These are phyloP conservation scores for Geotrichum aggregatum DNA, from an alignment of 1,139 yeast species.

Conservation along the genomic window DNA sequence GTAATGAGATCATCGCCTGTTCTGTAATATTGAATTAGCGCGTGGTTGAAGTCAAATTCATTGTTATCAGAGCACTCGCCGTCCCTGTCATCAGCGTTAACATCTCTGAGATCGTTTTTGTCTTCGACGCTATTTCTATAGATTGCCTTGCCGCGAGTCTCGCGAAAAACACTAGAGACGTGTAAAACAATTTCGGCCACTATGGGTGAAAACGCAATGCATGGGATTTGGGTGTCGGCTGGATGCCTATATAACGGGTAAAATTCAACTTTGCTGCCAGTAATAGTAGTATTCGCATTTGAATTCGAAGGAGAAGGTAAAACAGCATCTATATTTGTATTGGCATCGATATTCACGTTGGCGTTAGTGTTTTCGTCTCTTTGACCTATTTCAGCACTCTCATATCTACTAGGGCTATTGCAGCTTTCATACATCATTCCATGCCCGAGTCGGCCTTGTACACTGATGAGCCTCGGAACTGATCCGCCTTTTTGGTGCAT, in stretches of 20 bases:
- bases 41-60: constrained; percentile 23
- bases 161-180: constrained; percentile 15
- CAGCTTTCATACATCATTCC: neutral
- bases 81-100: too few species aligned
- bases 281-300: neutral
- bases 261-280: neutral
- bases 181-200: constrained; percentile 17
- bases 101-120: too few species aligned
- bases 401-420: too few species aligned
- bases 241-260: constrained; percentile 27
- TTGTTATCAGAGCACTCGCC: too few species aligned
- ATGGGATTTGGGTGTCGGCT: constrained; percentile 22
- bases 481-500: constrained; percentile 26
- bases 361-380: constrained; percentile 9
- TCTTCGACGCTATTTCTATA: too few species aligned
- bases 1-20: constrained; percentile 25
- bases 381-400: neutral
- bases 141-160: too few species aligned
- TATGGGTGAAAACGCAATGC: constrained; percentile 17
- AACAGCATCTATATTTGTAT: too few species aligned
- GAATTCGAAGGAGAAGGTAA: neutral
- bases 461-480: constrained; percentile 26
- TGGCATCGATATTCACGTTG: neutral
- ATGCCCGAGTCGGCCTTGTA: constrained; percentile 21
- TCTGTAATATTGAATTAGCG: constrained; percentile 26